Percentiles rank a stretch among this genome's conserved stretches.
Evolutionary conservation across 2,329 filamentous ascomycete genomes (phyloP).

Genomic region (Colletotrichum sp.): DNA sequence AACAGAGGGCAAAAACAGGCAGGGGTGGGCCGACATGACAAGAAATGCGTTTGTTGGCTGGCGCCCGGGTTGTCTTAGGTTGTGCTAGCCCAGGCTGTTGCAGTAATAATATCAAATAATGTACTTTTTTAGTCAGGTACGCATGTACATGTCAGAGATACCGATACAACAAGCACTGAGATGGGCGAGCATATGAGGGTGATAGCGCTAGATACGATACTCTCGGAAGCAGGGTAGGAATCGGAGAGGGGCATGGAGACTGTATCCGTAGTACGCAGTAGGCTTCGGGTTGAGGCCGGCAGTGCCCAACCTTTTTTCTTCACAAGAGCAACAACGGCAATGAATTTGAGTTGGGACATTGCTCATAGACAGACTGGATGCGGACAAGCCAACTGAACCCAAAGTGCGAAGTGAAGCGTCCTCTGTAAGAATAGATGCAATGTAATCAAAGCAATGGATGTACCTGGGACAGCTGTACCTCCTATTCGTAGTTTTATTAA

Average conservation of each 20-base stretch:
- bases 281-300: not conserved
- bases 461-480: not conserved
- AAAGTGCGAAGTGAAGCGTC: not conserved
- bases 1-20: not conserved
- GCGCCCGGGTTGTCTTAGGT: constrained; percentile 12
- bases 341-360: constrained; percentile 3
- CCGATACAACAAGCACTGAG: not conserved
- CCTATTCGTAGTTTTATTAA: not conserved
- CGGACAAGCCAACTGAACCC: not conserved
- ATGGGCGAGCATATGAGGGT: not conserved
- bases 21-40: constrained; percentile 7
- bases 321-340: not conserved
- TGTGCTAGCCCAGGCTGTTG: constrained; percentile 9
- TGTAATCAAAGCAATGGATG: not conserved
- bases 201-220: not conserved
- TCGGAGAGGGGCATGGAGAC: not conserved
- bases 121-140: not conserved
- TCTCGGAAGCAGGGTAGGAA: not conserved
- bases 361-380: not conserved
- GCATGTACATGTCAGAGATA: not conserved
- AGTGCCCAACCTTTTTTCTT: not conserved
- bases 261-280: not conserved
- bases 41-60: constrained; percentile 8
- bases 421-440: not conserved
- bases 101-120: not conserved